phyloP scores from a whole-genome alignment of 768 basidiomycete genomes.

The Suillus bovinus region DNA sequence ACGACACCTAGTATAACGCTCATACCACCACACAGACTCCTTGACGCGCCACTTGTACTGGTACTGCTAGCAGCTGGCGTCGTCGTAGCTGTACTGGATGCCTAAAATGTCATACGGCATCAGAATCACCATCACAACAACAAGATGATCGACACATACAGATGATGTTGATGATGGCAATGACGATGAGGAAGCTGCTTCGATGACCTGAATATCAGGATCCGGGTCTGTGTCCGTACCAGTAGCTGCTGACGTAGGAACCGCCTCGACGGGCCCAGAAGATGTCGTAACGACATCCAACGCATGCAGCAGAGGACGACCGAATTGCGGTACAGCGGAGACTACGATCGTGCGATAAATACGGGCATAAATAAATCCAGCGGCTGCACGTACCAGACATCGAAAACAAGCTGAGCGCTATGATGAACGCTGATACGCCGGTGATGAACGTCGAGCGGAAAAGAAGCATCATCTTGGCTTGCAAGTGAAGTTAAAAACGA shows the following conservation, averaged over 20 bases:
- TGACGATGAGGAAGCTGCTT: neutral
- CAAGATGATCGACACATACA: neutral
- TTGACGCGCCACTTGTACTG: conserved; percentile 17
- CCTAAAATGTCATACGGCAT: neutral
- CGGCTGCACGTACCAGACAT: conserved; percentile 16
- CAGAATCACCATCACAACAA: neutral
- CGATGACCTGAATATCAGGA: neutral
- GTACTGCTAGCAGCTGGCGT: conserved; percentile 2
- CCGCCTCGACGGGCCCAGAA: neutral
- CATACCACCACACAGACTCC: conserved; percentile 10
- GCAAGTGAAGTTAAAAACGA: neutral
- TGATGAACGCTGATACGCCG: conserved; percentile 8
- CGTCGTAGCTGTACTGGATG: neutral
- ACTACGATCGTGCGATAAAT: conserved; percentile 4
- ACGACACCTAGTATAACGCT: conserved; percentile 8
- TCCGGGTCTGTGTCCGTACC: neutral
- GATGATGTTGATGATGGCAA: too few relatives aligned
- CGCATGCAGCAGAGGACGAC: conserved; percentile 14
- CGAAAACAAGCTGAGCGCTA: conserved; percentile 15
- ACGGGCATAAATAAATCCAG: neutral
- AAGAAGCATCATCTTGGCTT: conserved; percentile 21
- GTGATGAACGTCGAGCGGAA: conserved; percentile 24
- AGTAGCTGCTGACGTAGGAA: neutral
- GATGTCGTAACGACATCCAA: conserved; percentile 11
- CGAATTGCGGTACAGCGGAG: conserved; percentile 23